Evolutionary conservation across 768 basidiomycete species (phyloP), one percentile per base, ranked within the genome.

Genomic region (Hericium coralloides): DNA sequence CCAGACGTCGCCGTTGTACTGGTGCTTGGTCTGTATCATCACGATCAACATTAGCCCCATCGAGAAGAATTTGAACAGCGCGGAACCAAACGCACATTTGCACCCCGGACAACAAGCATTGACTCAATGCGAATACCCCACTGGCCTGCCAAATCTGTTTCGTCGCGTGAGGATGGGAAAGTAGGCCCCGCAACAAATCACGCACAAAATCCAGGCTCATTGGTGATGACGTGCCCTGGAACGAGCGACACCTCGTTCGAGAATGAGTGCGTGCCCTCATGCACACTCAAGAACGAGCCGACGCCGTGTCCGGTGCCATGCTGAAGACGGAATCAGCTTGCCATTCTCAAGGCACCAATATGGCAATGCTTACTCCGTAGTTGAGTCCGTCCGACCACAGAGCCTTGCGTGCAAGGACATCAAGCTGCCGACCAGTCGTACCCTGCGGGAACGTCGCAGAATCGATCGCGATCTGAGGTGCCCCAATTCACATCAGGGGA

Each of bases 81-180:
- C 22, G 15, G 47, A 22, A 56, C 25, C 12, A 15, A 25, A 66
- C 73, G 62, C 68, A 79, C 76, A 79, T 72, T 82, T 65, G 81
- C 81, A 52, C 79, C 81, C 60, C 81, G 79, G 43, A 97, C 92
- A 38, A 79, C 74, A 26, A 95, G 73, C 12, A 91, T 87, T 50
- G 88, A 92, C 71, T 99, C 97, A 50, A 94, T 92, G 5, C 97
- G 82, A 69, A 99, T 85, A 4, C 97, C 97, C 79, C 84, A 98
- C 60, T 81, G 77, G 14, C 85, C 84, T 53, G 85, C 84, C 31
- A 82, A 78, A 68, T 95, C 89, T 72, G 49, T 31, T 39, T 9
- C 14, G 22, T 39, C 17, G 38, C 49, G 49, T 15, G 39, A 45
- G 38, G 45, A 10, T 43, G 23, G 1, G 26, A 10, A 1, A 10